Conservation (phyloP, 1,284 basidiomycete genomes). For the Fistulinella cinereoalba region DNA sequence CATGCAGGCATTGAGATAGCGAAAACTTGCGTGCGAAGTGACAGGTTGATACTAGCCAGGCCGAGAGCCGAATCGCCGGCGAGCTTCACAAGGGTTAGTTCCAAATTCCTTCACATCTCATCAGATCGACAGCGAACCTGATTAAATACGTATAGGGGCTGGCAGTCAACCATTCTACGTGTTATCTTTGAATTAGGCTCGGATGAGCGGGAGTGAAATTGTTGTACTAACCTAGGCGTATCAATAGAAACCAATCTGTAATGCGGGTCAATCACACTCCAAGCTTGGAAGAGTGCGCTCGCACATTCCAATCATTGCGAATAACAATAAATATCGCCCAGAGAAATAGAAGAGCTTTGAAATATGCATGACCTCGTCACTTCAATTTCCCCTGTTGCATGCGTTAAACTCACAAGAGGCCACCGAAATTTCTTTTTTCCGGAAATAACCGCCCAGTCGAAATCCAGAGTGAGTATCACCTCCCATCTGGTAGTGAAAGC, state of each 20-base stretch:
- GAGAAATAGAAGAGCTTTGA: constrained; percentile 32
- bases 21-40: constrained; percentile 31
- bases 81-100: constrained; percentile 22
- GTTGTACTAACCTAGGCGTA: constrained; percentile 20
- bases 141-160: constrained; percentile 33
- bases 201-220: neutral
- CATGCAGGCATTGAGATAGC: neutral
- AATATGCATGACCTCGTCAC: neutral
- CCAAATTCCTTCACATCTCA: neutral
- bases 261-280: constrained; percentile 9
- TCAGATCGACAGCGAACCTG: constrained; percentile 23
- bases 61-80: constrained; percentile 34
- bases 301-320: constrained; percentile 35
- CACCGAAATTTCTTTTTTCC: constrained; percentile 34
- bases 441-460: constrained; percentile 30
- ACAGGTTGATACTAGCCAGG: constrained; percentile 36
- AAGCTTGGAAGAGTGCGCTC: neutral
- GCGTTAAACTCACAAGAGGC: constrained; percentile 27
- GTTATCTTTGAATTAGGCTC: neutral
- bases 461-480: constrained; percentile 29
- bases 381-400: neutral
- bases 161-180: constrained; percentile 25
- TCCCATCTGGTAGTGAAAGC: constrained; percentile 25
- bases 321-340: constrained; percentile 32
- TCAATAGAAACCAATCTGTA: constrained; percentile 30